Conservation (phyloP, 2,329 filamentous ascomycete species). For the Alternaria novae-zelandiae region DNA sequence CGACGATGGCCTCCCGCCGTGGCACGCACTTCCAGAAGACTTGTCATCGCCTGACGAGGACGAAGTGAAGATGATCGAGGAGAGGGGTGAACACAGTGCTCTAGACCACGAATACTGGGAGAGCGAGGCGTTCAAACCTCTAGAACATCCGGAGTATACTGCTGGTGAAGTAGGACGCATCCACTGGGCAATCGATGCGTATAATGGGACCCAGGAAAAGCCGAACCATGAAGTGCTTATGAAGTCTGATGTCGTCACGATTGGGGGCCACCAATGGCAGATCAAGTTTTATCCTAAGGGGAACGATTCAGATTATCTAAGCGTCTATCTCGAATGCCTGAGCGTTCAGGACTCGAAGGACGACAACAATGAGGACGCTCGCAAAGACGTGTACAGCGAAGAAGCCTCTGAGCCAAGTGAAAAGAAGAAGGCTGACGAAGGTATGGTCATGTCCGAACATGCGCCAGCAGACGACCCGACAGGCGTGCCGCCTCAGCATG, state of each 20-base stretch:
- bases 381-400: background rate
- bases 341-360: slow-evolving; percentile 46
- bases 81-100: slow-evolving; percentile 60
- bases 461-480: background rate
- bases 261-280: slow-evolving; percentile 68
- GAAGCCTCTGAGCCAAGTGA: background rate
- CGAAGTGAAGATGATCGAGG: slow-evolving; percentile 65
- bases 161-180: slow-evolving; percentile 62
- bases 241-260: slow-evolving; percentile 61
- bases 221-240: slow-evolving; percentile 66
- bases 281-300: slow-evolving; percentile 70
- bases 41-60: slow-evolving; percentile 61
- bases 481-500: background rate
- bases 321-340: slow-evolving; percentile 68
- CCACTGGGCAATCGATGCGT: slow-evolving; percentile 64
- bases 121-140: slow-evolving; percentile 60
- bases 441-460: background rate
- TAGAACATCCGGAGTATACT: slow-evolving; percentile 65
- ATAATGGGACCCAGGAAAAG: slow-evolving; percentile 66
- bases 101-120: slow-evolving; percentile 66
- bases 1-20: slow-evolving; percentile 50
- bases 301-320: slow-evolving; percentile 64
- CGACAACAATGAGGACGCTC: background rate
- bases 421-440: background rate
- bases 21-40: slow-evolving; percentile 64